Evolutionary conservation across 1,284 basidiomycete species (phyloP), one percentile per base, ranked within the genome.

Genomic region (Mycosarcoma maydis): DNA sequence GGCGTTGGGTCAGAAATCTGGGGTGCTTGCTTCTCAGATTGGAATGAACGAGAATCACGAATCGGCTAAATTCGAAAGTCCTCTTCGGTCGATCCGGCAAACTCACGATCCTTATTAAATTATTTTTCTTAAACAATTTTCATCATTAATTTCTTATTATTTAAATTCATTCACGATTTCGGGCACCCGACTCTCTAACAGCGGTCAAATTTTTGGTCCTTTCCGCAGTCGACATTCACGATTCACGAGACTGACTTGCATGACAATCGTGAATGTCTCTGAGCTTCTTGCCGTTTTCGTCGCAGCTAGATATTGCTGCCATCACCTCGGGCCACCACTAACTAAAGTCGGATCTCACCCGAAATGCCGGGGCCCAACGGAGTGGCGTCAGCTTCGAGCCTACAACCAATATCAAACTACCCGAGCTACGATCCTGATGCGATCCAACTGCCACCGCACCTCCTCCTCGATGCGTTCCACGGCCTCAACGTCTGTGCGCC

Each of bases 401-500:
- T 33, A 5, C 11, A 36, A 8, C 43, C 33, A 36, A 46, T 51
- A 40, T 39, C 10, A 17, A 36, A 33, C 49, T 42, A 19, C 10
- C 53, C 56, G 17, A 56, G 48, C 43, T 60, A 67, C 45, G 64
- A 67, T 29, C 43, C 47, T 7, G 52, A 47, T 16, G 58, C 65
- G 6, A 32, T 59, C 22, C 39, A 33, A 19, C 53, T 55, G 20
- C 58, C 72, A 10, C 73, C 75, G 16, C 74, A 74, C 37, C 65
- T 74, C 17, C 45, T 74, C 20, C 68, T 76, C 17, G 59, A 59
- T 50, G 52, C 65, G 2, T 77, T 73, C 38, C 57, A 58, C 37
- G 64, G 73, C 1, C 55, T 76, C 46, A 77, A 75, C 43, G 60
- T 73, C 17, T 60, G 74, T 77, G 86, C 85, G 1, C 85, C 86